Evolutionary conservation across 257 asterid species (phyloP), one percentile per base, ranked within the genome.

Genomic region (Nicotiana paniculata): DNA sequence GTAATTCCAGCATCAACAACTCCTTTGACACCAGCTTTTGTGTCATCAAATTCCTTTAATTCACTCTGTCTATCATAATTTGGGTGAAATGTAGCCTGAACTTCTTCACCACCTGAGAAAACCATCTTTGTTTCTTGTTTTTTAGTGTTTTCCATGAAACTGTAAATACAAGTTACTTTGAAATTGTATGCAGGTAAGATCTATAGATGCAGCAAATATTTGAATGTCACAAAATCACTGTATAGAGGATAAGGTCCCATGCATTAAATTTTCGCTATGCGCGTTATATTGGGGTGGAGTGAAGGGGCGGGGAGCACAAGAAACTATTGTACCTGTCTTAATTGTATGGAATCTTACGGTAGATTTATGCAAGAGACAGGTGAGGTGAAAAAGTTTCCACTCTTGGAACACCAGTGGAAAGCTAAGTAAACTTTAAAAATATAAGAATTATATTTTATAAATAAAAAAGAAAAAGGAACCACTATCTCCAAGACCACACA

Each of bases 1-100:
- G 66, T 76, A 1, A 83, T 54, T 18, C 91, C 93, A 21, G 86
- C 86, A 58, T 92, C 97, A 11, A 87, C 91, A 9, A 90, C 85
- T 0, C 97, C 98, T 86, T 92, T 93, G 4, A 90, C 97, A 32
- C 97, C 97, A 1, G 91, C 79, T 77, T 89, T 90, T 0, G 95
- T 86, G 17, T 87, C 93, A 17, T 93, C 98, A 63, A 92, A 93
- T 1, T 86, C 89, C 67, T 84, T 85, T 33, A 92, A 61, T 48
- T 88, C 91, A 26, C 43, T 75, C 18, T 80, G 63, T 12, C 90
- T 91, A 55, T 92, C 89, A 18, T 83, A 82, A 7, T 26, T 77
- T 5, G 53, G 6, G 32, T 86, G 54, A 0, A 7, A 11, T 9
- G 83, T 72, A 64, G 57, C 55, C 11, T 69, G 48, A 78, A 12